These are phyloP conservation scores for Myrica gale DNA, from an alignment of 306 rosid genomes.

Conservation along the genomic window DNA sequence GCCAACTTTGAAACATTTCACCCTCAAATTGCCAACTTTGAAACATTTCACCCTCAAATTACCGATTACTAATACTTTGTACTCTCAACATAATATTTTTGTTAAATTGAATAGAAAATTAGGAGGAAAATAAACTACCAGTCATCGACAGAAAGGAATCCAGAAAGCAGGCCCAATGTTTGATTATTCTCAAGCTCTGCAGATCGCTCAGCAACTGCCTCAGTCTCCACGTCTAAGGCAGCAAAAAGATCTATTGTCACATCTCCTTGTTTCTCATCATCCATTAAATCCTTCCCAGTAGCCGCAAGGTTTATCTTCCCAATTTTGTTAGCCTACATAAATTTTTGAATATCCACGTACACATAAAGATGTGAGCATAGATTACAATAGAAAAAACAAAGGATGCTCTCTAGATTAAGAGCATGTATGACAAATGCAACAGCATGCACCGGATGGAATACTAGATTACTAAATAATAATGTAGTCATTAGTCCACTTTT, in stretches of 20 bases:
- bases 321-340: conserved; percentile 80
- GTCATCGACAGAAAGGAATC: conserved; percentile 90
- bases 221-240: conserved; percentile 73
- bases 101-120: too few relatives aligned
- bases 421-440: not conserved
- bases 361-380: not conserved
- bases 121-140: conserved; percentile 46
- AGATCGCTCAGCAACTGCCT: conserved; percentile 71
- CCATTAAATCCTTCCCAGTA: conserved; percentile 96
- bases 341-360: conserved; percentile 1
- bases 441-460: not conserved
- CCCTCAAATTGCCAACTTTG: too few relatives aligned
- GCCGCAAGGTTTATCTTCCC: conserved; percentile 98
- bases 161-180: conserved; percentile 87
- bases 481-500: not conserved
- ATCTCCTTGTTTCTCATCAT: conserved; percentile 94
- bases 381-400: not conserved
- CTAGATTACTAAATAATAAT: not conserved
- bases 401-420: not conserved
- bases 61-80: too few relatives aligned
- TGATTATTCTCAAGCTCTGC: conserved; percentile 84
- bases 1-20: too few relatives aligned
- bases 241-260: conserved; percentile 83
- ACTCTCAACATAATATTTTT: too few relatives aligned
- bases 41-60: too few relatives aligned